These are phyloP conservation scores for Trypanosoma caninum DNA, from an alignment of 208 protist genomes.

Conservation along the genomic window DNA sequence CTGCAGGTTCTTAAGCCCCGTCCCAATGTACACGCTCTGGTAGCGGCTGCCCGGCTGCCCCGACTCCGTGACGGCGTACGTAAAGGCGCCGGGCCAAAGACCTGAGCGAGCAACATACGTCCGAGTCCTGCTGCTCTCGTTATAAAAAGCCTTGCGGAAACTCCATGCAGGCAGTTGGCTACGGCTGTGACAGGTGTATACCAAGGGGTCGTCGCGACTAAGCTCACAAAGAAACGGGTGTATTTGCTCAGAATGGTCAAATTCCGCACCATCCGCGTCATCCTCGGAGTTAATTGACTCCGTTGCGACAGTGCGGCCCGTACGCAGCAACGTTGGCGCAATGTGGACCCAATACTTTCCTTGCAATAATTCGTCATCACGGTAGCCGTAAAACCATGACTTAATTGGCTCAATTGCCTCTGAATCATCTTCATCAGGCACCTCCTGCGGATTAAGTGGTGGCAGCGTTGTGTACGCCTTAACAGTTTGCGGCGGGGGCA, in stretches of 20 bases:
- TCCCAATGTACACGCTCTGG: conserved; percentile 82
- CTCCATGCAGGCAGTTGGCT: conserved; percentile 74
- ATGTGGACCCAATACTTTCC: conserved; percentile 90
- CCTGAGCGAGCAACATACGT: conserved; percentile 79
- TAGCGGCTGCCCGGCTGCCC: conserved; percentile 69
- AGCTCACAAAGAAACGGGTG: conserved; percentile 80
- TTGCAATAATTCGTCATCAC: conserved; percentile 84
- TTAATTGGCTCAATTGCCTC: conserved; percentile 66
- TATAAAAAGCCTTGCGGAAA: conserved; percentile 80
- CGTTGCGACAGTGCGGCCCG: conserved; percentile 43
- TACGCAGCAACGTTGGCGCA: conserved; percentile 64
- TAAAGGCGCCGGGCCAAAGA: conserved; percentile 84
- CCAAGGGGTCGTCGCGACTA: conserved; percentile 62
- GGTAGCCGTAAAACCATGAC: conserved; percentile 80
- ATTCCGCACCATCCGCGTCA: conserved; percentile 19
- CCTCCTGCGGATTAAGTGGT: conserved; percentile 76
- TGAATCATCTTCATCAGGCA: conserved; percentile 77
- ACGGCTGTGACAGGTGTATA: conserved; percentile 76
- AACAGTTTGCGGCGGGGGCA: conserved; percentile 55
- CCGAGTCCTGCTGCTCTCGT: conserved; percentile 59
- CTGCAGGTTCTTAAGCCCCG: conserved; percentile 76
- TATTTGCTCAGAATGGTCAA: conserved; percentile 70
- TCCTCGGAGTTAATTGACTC: conserved; percentile 24
- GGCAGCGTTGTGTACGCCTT: conserved; percentile 77
- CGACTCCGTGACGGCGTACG: conserved; percentile 64